Evolutionary conservation across 1,139 yeast species (phyloP).

Genomic region (Kurtzmaniella quercitrusa): DNA sequence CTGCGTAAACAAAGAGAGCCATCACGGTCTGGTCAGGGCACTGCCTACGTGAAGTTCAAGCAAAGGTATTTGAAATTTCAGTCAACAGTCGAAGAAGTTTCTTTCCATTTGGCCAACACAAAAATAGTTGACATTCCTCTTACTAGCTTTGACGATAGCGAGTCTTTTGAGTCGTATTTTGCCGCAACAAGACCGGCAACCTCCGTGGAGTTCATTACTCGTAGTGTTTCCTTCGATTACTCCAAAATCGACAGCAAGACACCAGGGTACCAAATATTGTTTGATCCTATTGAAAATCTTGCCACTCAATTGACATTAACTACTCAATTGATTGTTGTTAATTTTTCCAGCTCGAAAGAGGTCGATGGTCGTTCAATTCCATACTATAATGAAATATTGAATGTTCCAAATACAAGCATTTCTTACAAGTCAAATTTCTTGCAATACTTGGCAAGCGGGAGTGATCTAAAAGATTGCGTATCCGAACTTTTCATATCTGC

Average conservation of each 20-base stretch:
- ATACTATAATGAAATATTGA: slow-evolving; percentile 38
- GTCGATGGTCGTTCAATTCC: slow-evolving; percentile 8
- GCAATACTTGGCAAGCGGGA: slow-evolving; percentile 30
- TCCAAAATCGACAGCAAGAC: slow-evolving; percentile 29
- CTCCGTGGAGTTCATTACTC: slow-evolving; percentile 25
- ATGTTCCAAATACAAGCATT: slow-evolving; percentile 48
- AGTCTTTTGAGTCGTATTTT: slow-evolving; percentile 26
- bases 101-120: slow-evolving; percentile 30
- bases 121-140: slow-evolving; percentile 33
- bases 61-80: slow-evolving; percentile 14
- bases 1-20: background rate
- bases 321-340: slow-evolving; percentile 36
- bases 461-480: slow-evolving; percentile 35
- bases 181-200: slow-evolving; percentile 18
- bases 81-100: slow-evolving; percentile 17
- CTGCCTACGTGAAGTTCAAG: slow-evolving; percentile 6
- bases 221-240: slow-evolving; percentile 29
- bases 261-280: slow-evolving; percentile 61
- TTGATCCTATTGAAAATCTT: slow-evolving; percentile 40
- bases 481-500: slow-evolving; percentile 39
- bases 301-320: slow-evolving; percentile 52
- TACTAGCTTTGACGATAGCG: slow-evolving; percentile 23
- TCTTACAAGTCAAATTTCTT: slow-evolving; percentile 54
- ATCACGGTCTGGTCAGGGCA: background rate
- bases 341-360: slow-evolving; percentile 15